Evolutionary conservation across 2,329 filamentous ascomycete species (phyloP).

Genomic region (Colletotrichum sp.): DNA sequence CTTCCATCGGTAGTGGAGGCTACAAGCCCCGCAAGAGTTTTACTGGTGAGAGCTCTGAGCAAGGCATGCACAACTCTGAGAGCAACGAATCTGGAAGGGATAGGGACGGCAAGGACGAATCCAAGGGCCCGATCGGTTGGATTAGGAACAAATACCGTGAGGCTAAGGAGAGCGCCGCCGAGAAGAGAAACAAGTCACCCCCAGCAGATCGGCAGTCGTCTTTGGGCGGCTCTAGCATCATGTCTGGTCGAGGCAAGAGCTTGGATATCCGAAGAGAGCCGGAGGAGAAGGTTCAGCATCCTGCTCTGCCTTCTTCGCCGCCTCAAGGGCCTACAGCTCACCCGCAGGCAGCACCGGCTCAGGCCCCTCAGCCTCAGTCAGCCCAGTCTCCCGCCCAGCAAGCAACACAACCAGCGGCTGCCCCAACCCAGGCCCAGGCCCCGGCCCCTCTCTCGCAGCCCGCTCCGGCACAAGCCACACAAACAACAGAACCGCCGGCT

Average conservation of each 20-base stretch:
- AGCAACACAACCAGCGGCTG: background rate
- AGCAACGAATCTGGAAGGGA: slow-evolving; percentile 38
- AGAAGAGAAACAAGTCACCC: slow-evolving; percentile 62
- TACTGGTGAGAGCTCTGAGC: slow-evolving; percentile 57
- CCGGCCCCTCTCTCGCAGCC: background rate
- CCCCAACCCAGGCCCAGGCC: background rate
- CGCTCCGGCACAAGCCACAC: background rate
- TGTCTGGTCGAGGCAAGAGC: slow-evolving; percentile 42
- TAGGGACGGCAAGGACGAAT: slow-evolving; percentile 51
- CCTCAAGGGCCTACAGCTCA: background rate
- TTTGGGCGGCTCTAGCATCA: slow-evolving; percentile 26
- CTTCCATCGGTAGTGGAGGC: slow-evolving; percentile 69
- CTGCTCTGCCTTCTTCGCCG: background rate
- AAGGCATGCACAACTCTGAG: slow-evolving; percentile 42
- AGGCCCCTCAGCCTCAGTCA: background rate
- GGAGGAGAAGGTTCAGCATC: slow-evolving; percentile 27
- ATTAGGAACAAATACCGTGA: slow-evolving; percentile 66
- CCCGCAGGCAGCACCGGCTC: background rate
- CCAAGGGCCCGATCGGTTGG: slow-evolving; percentile 60
- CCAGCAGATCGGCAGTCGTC: slow-evolving; percentile 43
- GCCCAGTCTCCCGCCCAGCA: background rate
- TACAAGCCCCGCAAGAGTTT: slow-evolving; percentile 54
- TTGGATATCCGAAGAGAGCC: slow-evolving; percentile 44
- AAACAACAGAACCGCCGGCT: background rate
- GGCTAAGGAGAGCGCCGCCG: slow-evolving; percentile 61